These are phyloP conservation scores for Verbena officinalis DNA, from an alignment of 257 asterid genomes.

Conservation along the genomic window DNA sequence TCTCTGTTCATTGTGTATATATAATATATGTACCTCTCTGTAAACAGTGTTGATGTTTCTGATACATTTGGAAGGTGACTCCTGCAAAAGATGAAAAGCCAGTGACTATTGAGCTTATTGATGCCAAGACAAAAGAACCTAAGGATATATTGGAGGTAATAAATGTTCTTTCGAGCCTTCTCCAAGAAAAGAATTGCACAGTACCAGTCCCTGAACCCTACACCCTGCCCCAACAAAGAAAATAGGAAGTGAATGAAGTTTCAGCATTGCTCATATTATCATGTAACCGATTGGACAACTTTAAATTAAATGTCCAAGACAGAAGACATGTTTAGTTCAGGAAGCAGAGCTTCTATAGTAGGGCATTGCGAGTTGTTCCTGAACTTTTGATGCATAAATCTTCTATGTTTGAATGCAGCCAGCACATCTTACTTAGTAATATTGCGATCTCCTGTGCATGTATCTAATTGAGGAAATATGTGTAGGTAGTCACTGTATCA, in stretches of 20 bases:
- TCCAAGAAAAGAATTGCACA: constrained; percentile 1
- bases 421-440: background rate
- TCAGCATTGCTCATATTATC: background rate
- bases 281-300: background rate
- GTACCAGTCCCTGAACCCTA: background rate
- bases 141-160: constrained; percentile 78
- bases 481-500: background rate
- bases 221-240: background rate
- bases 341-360: background rate
- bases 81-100: constrained; percentile 95
- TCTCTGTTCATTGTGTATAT: constrained; percentile 3
- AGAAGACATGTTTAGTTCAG: background rate
- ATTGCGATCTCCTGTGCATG: background rate
- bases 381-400: background rate
- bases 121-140: constrained; percentile 89
- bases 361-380: constrained; percentile 1
- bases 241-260: background rate
- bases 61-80: constrained; percentile 54
- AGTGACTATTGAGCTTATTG: constrained; percentile 82
- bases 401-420: background rate
- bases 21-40: background rate
- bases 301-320: background rate
- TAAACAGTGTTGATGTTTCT: constrained; percentile 10
- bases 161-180: constrained; percentile 18
- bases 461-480: background rate